phyloP scores from a whole-genome alignment of 176 grass and related monocot species.

The Saccharum spontaneum region DNA sequence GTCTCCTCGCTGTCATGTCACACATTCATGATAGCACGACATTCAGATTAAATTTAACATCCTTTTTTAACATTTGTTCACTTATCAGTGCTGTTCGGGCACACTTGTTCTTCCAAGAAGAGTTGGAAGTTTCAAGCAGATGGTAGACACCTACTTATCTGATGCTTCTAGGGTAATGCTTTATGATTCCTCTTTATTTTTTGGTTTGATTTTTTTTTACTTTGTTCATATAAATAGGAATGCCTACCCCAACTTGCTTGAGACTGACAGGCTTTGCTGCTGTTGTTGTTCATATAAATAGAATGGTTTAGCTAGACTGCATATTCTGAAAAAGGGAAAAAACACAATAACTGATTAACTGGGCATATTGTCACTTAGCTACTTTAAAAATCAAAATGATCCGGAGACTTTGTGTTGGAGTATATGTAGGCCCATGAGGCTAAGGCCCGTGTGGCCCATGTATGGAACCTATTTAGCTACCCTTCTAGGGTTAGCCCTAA shows the following conservation, averaged over 20 bases:
- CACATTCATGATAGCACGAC: constrained; percentile 33
- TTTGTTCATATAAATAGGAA: neutral
- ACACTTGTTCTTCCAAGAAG: constrained; percentile 94
- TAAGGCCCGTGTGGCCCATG: too few relatives aligned
- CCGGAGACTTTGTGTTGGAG: too few relatives aligned
- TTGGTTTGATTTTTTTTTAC: neutral
- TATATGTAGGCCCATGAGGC: too few relatives aligned
- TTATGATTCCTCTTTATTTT: neutral
- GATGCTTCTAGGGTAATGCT: constrained; percentile 77
- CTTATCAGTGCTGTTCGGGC: constrained; percentile 75
- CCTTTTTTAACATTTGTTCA: constrained; percentile 48
- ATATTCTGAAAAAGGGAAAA: neutral
- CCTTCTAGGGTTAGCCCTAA: too few relatives aligned
- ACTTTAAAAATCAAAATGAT: neutral
- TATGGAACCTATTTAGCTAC: too few relatives aligned
- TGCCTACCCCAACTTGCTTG: too few relatives aligned
- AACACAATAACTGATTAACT: neutral
- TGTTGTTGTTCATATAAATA: neutral
- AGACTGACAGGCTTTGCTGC: too few relatives aligned
- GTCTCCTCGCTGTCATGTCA: constrained; percentile 35
- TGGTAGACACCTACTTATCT: constrained; percentile 65
- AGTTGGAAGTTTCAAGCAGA: constrained; percentile 86
- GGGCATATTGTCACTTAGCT: neutral
- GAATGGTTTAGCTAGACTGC: neutral
- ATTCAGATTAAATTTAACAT: constrained; percentile 65